These are phyloP conservation scores for Aspergillus costaricaensis DNA, from an alignment of 2,329 filamentous ascomycete genomes.

Conservation along the genomic window DNA sequence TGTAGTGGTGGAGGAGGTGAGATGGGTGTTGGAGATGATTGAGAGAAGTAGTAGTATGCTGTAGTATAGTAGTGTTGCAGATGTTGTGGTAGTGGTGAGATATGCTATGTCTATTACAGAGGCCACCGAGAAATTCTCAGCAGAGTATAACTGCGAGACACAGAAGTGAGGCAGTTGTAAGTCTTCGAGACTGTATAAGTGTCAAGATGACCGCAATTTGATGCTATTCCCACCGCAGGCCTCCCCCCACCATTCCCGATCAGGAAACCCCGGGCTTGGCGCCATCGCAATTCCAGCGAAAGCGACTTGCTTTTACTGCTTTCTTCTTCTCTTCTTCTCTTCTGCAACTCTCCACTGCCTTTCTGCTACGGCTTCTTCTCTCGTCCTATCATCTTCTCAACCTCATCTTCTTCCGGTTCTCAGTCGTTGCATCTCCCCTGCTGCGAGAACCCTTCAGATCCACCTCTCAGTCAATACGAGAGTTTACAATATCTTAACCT, in stretches of 20 bases:
- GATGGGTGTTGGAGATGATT: constrained; percentile 34
- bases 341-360: not conserved
- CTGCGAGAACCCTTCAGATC: not conserved
- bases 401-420: not conserved
- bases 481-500: not conserved
- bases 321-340: not conserved
- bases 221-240: not conserved
- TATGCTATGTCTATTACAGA: no score
- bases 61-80: not conserved
- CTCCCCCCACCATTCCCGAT: constrained; percentile 19
- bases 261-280: constrained; percentile 25
- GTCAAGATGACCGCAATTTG: no score
- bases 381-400: not conserved
- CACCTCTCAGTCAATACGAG: not conserved
- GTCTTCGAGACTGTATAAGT: no score
- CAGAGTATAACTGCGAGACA: no score
- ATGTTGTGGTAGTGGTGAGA: no score
- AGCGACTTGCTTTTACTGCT: constrained; percentile 8
- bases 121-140: no score
- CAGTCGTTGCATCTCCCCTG: not conserved
- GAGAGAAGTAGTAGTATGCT: not conserved
- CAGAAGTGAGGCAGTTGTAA: no score
- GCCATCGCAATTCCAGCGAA: constrained; percentile 7
- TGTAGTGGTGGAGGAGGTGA: constrained; percentile 38
- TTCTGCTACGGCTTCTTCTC: not conserved